phyloP scores from a whole-genome alignment of 495 filamentous ascomycete species.

The Neurospora africana region DNA sequence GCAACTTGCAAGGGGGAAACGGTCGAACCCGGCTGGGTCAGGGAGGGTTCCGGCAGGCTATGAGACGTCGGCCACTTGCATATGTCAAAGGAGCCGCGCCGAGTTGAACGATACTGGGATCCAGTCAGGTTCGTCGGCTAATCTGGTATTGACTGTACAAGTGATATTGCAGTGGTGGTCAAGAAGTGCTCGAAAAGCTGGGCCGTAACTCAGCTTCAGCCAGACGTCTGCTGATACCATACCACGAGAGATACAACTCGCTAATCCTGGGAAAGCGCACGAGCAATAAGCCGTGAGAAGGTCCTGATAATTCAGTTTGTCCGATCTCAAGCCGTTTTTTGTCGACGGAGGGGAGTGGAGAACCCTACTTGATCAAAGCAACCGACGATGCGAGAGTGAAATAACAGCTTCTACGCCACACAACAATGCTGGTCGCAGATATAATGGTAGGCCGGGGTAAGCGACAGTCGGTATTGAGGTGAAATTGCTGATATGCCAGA shows the following conservation, averaged over 20 bases:
- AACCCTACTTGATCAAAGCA: neutral
- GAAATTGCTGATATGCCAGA: neutral
- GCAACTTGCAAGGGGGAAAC: neutral
- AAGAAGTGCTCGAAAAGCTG: neutral
- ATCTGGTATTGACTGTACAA: constrained; percentile 1
- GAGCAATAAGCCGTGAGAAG: neutral
- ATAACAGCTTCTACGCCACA: neutral
- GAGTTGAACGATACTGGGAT: constrained; percentile 4
- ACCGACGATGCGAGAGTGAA: neutral
- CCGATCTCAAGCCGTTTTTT: neutral
- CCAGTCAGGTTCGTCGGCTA: constrained; percentile 4
- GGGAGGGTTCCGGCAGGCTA: constrained; percentile 1
- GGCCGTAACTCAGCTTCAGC: neutral
- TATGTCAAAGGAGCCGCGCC: constrained; percentile 5
- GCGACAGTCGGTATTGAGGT: neutral
- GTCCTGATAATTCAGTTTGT: neutral
- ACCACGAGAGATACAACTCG: neutral
- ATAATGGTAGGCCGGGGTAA: neutral
- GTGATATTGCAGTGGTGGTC: neutral
- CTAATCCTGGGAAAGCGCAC: neutral
- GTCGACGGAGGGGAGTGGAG: neutral
- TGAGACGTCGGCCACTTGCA: neutral
- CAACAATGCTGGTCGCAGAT: neutral
- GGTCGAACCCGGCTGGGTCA: neutral
- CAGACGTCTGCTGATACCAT: neutral